A percentile compares a stretch with the other conserved stretches of the same genome.
Conservation (phyloP, 371 early-diverging fungal species). For the Sanchytrium tribonematis region DNA sequence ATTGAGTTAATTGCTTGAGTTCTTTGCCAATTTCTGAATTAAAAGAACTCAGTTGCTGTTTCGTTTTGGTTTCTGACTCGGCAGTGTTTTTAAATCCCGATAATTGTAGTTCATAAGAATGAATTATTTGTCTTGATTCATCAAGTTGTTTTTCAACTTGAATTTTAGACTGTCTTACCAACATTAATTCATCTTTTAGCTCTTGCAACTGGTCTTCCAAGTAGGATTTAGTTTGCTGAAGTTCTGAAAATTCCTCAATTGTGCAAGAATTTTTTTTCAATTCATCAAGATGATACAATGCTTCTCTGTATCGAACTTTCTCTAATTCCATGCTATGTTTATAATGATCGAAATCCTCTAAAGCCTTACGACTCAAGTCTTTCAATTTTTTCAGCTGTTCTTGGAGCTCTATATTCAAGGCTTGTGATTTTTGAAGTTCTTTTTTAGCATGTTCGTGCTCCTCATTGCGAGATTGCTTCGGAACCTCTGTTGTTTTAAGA, state of each 20-base stretch:
- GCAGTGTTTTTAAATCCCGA: background rate
- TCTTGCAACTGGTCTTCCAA: background rate
- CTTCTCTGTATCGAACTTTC: background rate
- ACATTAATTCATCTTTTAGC: background rate
- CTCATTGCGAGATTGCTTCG: background rate
- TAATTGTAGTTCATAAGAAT: background rate
- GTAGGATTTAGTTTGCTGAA: background rate
- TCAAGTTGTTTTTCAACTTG: background rate
- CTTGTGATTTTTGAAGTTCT: background rate
- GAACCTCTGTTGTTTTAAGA: background rate
- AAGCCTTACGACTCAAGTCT: background rate
- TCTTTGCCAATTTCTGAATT: background rate
- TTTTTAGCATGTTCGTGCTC: background rate
- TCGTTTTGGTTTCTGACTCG: background rate
- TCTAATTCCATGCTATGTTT: background rate
- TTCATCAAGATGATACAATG: background rate
- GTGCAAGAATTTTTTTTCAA: background rate
- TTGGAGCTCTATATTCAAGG: background rate
- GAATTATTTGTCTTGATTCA: background rate
- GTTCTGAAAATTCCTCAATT: background rate
- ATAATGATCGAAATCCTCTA: background rate
- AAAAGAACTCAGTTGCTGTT: background rate
- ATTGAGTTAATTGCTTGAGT: background rate
- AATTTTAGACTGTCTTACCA: background rate
- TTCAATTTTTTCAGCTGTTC: background rate